Evolutionary conservation across 345 rosid genomes (phyloP), one percentile per base, ranked within the genome.

Genomic region (Eucalyptus sp.): DNA sequence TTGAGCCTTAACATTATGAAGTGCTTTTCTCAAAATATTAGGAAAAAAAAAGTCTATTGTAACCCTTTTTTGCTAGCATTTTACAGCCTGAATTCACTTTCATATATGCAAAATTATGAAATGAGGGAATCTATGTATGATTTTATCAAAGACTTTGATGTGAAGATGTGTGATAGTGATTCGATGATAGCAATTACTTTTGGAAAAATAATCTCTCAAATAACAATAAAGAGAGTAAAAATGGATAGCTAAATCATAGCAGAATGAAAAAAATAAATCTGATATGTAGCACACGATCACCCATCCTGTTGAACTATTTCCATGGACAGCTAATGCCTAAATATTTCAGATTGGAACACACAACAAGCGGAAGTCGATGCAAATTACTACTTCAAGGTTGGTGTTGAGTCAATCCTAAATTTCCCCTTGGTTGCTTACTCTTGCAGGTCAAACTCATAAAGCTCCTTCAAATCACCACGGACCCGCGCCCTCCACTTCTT

Each of bases 361-460:
- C n/a, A 27, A 27, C 14, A 60, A 60, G 66, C 0, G 31, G 24
- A 27, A 60, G 8, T 60, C 0, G 31, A 27, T 60, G 66, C 66
- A 60, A 60, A 12, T 25, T 60, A 60, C 15, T 12, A 96, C 99
- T 95, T 91, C 88, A 56, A 56, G 0, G 27, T 56, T 56, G 62
- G 27, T 22, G 27, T 56, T 4, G 62, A 56, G 62, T 56, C 92
- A 43, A 96, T 97, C 90, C 95, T 94, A 22, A 89, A 95, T 94
- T 92, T 7, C 95, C 94, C 29, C 89, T 92, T 50, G 60, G 22
- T 87, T 4, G 91, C 90, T 90, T 96, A 96, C 79, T 94, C 95
- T 56, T 90, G 90, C 60, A 31, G 85, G 83, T 96, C 94, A 51
- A 94, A 93, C 91, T 96, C 99, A 58, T 95, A 92, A 48, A 92